These are phyloP conservation scores for Fragilariopsis cylindrus DNA, from an alignment of 108 stramenopile species.

Conservation along the genomic window DNA sequence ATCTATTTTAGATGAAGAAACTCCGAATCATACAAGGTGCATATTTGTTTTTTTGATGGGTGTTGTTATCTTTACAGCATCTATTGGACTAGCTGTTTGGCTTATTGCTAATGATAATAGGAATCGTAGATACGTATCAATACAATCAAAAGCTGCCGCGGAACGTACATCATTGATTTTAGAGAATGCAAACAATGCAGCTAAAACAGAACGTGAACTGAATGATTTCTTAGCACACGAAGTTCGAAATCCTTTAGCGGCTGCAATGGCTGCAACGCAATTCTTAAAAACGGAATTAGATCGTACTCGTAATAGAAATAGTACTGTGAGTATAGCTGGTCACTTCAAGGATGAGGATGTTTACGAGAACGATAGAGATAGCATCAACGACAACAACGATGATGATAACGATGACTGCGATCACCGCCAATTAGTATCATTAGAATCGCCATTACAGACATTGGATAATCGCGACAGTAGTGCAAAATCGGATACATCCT, in stretches of 20 bases:
- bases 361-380: not conserved
- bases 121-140: not conserved
- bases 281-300: constrained; percentile 38
- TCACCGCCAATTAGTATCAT: not conserved
- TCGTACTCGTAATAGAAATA: constrained; percentile 16
- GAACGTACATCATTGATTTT: constrained; percentile 50
- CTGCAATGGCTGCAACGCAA: constrained; percentile 52
- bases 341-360: not conserved
- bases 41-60: constrained; percentile 32
- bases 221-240: constrained; percentile 59
- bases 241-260: constrained; percentile 57
- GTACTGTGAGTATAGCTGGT: constrained; percentile 5
- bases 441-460: no score
- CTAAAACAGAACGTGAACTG: constrained; percentile 50
- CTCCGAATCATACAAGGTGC: not conserved
- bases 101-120: constrained; percentile 8
- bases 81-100: constrained; percentile 38
- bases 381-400: not conserved
- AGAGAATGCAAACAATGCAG: constrained; percentile 42
- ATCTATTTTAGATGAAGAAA: constrained; percentile 25
- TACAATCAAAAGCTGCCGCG: constrained; percentile 33
- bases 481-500: not conserved
- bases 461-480: not conserved
- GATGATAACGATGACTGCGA: not conserved
- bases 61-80: constrained; percentile 30